These are phyloP conservation scores for Fusarium irregulare DNA, from an alignment of 2,329 filamentous ascomycete species.

Conservation along the genomic window DNA sequence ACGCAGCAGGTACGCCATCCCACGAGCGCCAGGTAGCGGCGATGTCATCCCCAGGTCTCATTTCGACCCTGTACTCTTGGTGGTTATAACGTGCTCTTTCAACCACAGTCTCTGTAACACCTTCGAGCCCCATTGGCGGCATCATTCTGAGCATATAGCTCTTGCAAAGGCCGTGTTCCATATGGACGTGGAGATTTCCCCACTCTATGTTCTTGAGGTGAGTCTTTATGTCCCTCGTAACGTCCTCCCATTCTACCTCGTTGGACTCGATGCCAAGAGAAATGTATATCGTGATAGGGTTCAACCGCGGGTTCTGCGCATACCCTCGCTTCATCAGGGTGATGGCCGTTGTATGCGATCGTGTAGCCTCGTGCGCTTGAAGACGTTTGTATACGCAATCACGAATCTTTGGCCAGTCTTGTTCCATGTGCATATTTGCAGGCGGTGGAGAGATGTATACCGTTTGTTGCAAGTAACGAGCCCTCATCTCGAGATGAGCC, in stretches of 20 bases:
- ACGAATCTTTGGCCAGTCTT: background rate
- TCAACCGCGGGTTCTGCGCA: background rate
- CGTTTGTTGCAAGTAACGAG: background rate
- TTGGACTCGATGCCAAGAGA: background rate
- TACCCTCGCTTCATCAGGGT: background rate
- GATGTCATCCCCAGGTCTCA: background rate
- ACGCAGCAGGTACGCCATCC: background rate
- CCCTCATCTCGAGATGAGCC: background rate
- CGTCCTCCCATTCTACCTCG: constrained; percentile 1
- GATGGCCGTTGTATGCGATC: background rate
- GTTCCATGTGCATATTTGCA: background rate
- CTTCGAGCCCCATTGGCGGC: background rate
- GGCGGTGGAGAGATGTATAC: background rate
- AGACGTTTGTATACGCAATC: background rate
- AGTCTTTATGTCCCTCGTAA: background rate
- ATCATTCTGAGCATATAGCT: background rate
- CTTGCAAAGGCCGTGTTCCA: constrained; percentile 3
- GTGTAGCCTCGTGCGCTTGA: background rate
- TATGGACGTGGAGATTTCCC: background rate
- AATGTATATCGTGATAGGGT: constrained; percentile 2
- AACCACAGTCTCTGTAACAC: background rate
- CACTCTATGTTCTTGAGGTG: background rate
- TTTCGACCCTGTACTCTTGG: background rate
- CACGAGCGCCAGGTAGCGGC: background rate
- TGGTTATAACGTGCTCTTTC: background rate